A percentile compares a stretch with the other conserved stretches of the same genome.
These are phyloP conservation scores for Annulohypoxylon moriforme DNA, from an alignment of 495 filamentous ascomycete species.

Conservation along the genomic window DNA sequence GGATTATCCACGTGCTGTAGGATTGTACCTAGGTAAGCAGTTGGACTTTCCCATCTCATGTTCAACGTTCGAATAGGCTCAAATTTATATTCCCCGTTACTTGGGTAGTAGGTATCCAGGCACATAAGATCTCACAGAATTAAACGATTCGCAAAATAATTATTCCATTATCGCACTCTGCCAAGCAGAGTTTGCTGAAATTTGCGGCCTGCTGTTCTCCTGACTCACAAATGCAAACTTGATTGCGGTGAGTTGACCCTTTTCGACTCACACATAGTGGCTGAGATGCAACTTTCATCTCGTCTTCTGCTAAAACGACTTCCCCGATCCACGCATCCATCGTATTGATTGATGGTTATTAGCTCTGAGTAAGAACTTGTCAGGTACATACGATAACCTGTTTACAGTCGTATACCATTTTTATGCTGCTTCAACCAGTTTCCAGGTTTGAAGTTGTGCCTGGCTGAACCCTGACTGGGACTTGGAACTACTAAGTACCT, in stretches of 20 bases:
- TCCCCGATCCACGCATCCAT: conserved; percentile 12
- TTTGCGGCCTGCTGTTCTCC: not conserved
- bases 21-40: conserved; percentile 14
- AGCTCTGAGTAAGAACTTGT: conserved; percentile 21
- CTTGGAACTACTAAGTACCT: not conserved
- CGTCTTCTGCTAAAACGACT: not conserved
- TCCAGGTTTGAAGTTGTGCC: conserved; percentile 42
- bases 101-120: too few relatives aligned
- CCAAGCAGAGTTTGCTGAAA: conserved; percentile 8
- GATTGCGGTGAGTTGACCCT: conserved; percentile 7
- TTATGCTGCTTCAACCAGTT: conserved; percentile 34
- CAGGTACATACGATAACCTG: conserved; percentile 15
- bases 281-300: conserved; percentile 12
- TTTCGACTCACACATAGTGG: conserved; percentile 1
- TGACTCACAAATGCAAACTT: conserved; percentile 16
- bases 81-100: conserved; percentile 24
- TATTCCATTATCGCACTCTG: conserved; percentile 8
- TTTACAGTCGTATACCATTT: conserved; percentile 14
- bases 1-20: conserved; percentile 19
- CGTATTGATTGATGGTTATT: conserved; percentile 7
- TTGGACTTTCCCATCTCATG: not conserved
- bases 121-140: not conserved
- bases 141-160: conserved; percentile 15
- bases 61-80: conserved; percentile 25
- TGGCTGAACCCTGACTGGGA: conserved; percentile 30